Evolutionary conservation across 257 asterid species (phyloP).

Genomic region (Catharanthus roseus): DNA sequence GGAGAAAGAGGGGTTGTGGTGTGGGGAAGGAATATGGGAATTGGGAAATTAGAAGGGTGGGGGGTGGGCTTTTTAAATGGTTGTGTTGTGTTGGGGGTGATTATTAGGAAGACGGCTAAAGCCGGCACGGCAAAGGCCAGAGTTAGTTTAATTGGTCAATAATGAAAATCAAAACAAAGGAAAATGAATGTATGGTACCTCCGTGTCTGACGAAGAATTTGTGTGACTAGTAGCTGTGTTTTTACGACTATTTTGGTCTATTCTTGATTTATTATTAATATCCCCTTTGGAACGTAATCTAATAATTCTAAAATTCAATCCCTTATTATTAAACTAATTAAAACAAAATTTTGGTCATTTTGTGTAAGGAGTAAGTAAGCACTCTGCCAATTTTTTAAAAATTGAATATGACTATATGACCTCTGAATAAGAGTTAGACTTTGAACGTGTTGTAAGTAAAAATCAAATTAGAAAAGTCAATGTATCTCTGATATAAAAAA

Average conservation of each 20-base stretch:
- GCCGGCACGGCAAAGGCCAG: slow-evolving; percentile 19
- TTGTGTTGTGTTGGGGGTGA: slow-evolving; percentile 9
- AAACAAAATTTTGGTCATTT: no score
- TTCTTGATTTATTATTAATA: not conserved
- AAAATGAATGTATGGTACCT: not conserved
- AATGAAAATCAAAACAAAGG: not conserved
- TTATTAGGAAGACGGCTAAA: slow-evolving; percentile 18
- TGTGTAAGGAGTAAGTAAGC: no score
- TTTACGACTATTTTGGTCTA: not conserved
- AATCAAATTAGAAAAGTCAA: no score
- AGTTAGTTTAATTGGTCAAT: slow-evolving; percentile 15
- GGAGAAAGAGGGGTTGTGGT: no score
- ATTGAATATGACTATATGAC: no score
- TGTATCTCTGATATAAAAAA: no score
- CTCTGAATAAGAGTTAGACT: no score
- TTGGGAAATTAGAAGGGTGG: not conserved
- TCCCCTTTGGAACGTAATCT: not conserved
- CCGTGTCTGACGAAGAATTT: slow-evolving; percentile 4
- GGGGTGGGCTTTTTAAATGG: not conserved
- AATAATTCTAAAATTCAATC: not conserved
- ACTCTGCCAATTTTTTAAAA: no score
- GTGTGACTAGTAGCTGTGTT: not conserved
- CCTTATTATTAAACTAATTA: not conserved
- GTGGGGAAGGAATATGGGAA: no score
- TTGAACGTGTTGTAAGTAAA: no score